A percentile compares a stretch with the other conserved stretches of the same genome.
These are phyloP conservation scores for Mucor racemosus DNA, from an alignment of 371 early-diverging fungal genomes.

Conservation along the genomic window DNA sequence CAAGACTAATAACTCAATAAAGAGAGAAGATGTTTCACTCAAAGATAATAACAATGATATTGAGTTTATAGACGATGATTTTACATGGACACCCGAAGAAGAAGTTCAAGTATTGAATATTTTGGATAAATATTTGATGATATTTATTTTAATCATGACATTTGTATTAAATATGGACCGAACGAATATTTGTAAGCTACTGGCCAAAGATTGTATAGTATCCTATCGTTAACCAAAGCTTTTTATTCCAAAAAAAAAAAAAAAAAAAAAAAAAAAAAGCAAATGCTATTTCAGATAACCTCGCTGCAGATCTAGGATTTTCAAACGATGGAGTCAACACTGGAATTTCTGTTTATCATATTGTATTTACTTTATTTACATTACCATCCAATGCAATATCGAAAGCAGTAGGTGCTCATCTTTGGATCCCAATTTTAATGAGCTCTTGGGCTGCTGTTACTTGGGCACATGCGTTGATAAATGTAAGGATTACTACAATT, in stretches of 20 bases:
- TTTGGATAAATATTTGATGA: conserved; percentile 24
- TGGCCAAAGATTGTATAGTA: not conserved
- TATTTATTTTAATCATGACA: conserved; percentile 29
- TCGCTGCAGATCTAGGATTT: conserved; percentile 43
- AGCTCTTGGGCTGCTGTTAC: conserved; percentile 64
- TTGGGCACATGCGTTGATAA: conserved; percentile 40
- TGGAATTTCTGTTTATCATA: conserved; percentile 35
- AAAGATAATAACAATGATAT: not conserved
- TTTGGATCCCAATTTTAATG: conserved; percentile 67
- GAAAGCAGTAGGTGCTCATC: conserved; percentile 58
- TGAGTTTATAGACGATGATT: not conserved
- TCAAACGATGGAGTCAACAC: conserved; percentile 39
- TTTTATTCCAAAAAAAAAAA: too few species aligned
- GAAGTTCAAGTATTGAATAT: conserved; percentile 19
- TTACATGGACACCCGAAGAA: conserved; percentile 23
- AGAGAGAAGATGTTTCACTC: not conserved
- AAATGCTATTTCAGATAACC: conserved; percentile 49
- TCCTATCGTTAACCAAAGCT: not conserved
- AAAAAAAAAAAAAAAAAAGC: too few species aligned
- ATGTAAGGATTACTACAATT: conserved; percentile 18
- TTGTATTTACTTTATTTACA: conserved; percentile 41
- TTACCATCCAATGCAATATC: conserved; percentile 55
- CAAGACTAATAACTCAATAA: not conserved
- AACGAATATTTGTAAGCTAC: conserved; percentile 26
- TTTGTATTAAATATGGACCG: conserved; percentile 34